phyloP scores from a whole-genome alignment of 202 grass and related monocot genomes.

The Setaria italica region DNA sequence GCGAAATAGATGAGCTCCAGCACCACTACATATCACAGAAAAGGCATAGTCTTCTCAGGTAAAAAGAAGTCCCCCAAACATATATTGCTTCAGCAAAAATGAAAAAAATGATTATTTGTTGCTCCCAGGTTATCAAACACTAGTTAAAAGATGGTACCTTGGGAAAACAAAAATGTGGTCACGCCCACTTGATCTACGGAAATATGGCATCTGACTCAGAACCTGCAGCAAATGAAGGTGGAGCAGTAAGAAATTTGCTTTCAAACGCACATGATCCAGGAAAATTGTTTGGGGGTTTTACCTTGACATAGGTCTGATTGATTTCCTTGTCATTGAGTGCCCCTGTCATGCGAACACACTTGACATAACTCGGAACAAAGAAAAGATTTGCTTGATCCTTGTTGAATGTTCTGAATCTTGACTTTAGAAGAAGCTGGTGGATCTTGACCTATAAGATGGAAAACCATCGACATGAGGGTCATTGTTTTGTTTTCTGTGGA shows the following conservation, averaged over 20 bases:
- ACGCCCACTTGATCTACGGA: constrained; percentile 80
- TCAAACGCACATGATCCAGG: neutral
- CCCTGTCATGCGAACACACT: constrained; percentile 87
- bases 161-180: constrained; percentile 98
- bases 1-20: constrained; percentile 88
- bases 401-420: constrained; percentile 70
- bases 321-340: constrained; percentile 89
- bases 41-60: constrained; percentile 30
- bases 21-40: constrained; percentile 68
- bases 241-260: neutral
- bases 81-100: neutral
- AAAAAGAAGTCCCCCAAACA: neutral
- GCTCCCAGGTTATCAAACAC: neutral
- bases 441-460: constrained; percentile 73
- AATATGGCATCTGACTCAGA: constrained; percentile 95
- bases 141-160: constrained; percentile 60
- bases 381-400: constrained; percentile 92
- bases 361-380: constrained; percentile 92
- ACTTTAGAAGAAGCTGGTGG: constrained; percentile 84
- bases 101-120: neutral
- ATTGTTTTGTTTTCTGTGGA: neutral
- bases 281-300: constrained; percentile 18
- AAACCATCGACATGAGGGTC: neutral
- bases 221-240: constrained; percentile 51
- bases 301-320: constrained; percentile 90